Percentiles rank a stretch among this genome's conserved stretches.
These are phyloP conservation scores for Cardamine chenopodiifolia DNA, from an alignment of 345 rosid species.

Conservation along the genomic window DNA sequence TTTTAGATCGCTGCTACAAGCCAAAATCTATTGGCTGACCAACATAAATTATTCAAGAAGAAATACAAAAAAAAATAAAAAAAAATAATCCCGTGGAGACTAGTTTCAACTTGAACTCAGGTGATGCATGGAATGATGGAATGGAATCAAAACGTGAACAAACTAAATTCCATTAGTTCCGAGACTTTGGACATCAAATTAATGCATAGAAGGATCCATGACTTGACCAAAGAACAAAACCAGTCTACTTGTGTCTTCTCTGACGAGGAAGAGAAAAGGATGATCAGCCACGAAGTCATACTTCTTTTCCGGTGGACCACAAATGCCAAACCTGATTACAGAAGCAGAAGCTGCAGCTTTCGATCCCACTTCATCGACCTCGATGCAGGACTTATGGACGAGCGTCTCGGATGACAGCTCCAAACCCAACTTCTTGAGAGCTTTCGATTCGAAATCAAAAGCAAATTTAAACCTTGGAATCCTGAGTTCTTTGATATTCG, in stretches of 20 bases:
- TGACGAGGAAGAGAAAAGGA: slow-evolving; percentile 33
- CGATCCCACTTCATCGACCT: slow-evolving; percentile 36
- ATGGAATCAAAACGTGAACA: too few species aligned
- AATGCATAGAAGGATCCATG: slow-evolving; percentile 26
- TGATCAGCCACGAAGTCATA: slow-evolving; percentile 37
- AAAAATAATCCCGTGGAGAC: too few species aligned
- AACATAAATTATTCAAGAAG: too few species aligned
- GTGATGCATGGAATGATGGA: not conserved
- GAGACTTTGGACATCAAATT: not conserved
- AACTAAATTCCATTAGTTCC: not conserved
- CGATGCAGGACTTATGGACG: slow-evolving; percentile 32
- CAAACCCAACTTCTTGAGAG: slow-evolving; percentile 24
- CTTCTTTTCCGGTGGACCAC: not conserved
- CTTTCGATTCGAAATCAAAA: slow-evolving; percentile 16
- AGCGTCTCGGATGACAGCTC: not conserved
- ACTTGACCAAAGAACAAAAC: slow-evolving; percentile 35
- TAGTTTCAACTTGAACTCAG: not conserved
- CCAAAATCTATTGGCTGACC: not conserved
- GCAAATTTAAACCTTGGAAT: slow-evolving; percentile 26
- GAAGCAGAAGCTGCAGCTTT: slow-evolving; percentile 33
- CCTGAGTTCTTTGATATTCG: not conserved
- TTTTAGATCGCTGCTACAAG: not conserved
- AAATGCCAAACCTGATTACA: accelerated
- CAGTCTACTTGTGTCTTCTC: not conserved
- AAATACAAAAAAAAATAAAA: too few species aligned